Evolutionary conservation across 1,284 basidiomycete species (phyloP), one percentile per base, ranked within the genome.

Genomic region (Mrakiaceae sp.): DNA sequence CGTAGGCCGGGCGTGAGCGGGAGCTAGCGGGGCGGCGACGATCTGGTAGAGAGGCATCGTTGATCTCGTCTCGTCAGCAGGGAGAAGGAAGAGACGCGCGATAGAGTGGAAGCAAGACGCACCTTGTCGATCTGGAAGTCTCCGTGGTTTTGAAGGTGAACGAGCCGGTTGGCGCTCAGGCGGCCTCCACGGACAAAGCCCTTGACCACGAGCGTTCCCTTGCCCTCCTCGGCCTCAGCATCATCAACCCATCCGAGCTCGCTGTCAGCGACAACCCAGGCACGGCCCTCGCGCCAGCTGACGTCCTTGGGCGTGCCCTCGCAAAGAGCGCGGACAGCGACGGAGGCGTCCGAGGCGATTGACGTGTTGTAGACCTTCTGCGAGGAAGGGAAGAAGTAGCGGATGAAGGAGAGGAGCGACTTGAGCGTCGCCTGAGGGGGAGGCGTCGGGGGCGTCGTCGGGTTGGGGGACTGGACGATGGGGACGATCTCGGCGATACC

Each of bases 311-410:
- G 90, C 59, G 83, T 83, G 4, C 88, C 87, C 72, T 95, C 91
- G 61, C 88, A 87, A 5, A 96, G 72, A 1, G 85, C 79, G 43
- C 94, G 80, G 60, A 88, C 71, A 11, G 88, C 82, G 64, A 85
- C 85, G 40, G 90, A 74, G 10, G 84, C 75, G 72, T 94, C 89
- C 54, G 86, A 80, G 53, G 81, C 72, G 0, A 79, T 78, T 57
- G 83, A 79, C 2, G 68, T 57, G 16, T 65, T 63, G 70, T 80
- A 76, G 3, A 82, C 73, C 70, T 81, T 81, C 49, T 80, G 78
- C 69, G 92, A 87, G n/a, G 82, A 81, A 0, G 95, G 95, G 66
- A 90, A 88, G 75, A 98, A 99, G 77, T 98, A 98, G 69, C 87
- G 85, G 63, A 94, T 85, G 78, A 98, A 97, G 2, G 91, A 95